These are phyloP conservation scores for Serendipita sp. DNA, from an alignment of 768 basidiomycete species.

Conservation along the genomic window DNA sequence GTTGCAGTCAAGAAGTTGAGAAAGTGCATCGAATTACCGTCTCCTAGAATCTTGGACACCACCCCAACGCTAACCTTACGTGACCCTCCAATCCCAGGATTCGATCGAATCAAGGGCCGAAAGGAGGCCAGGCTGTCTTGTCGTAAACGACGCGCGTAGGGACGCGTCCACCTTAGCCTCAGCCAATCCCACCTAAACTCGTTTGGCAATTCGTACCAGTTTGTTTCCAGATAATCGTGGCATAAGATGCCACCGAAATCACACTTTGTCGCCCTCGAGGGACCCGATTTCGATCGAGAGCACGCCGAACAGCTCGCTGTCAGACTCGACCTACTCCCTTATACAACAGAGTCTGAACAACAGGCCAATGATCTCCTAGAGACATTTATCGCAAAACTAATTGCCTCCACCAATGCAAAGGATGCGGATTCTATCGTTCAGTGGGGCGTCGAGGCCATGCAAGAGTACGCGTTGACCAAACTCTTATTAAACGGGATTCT, in stretches of 20 bases:
- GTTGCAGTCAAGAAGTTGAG: no score
- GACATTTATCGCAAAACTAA: not conserved
- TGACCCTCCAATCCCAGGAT: no score
- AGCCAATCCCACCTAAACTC: not conserved
- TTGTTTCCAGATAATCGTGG: not conserved
- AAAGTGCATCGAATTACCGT: no score
- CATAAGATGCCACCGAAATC: not conserved
- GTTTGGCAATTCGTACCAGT: not conserved
- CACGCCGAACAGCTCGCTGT: conserved; percentile 2
- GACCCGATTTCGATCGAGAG: conserved; percentile 2
- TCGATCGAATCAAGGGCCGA: no score
- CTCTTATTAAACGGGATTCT: not conserved
- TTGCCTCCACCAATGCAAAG: conserved; percentile 1
- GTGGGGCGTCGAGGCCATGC: conserved; percentile 4
- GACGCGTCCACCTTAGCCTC: not conserved
- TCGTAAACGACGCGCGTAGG: not conserved
- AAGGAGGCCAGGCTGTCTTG: no score
- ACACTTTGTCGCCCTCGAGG: not conserved
- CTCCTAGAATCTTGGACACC: no score
- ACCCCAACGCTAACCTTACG: no score
- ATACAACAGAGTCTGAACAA: not conserved
- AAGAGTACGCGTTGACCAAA: not conserved
- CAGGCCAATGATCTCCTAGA: conserved; percentile 2
- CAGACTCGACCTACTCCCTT: not conserved
- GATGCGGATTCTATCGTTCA: conserved; percentile 2